These are phyloP conservation scores for Melaleuca quinquenervia DNA, from an alignment of 345 rosid species.

Conservation along the genomic window DNA sequence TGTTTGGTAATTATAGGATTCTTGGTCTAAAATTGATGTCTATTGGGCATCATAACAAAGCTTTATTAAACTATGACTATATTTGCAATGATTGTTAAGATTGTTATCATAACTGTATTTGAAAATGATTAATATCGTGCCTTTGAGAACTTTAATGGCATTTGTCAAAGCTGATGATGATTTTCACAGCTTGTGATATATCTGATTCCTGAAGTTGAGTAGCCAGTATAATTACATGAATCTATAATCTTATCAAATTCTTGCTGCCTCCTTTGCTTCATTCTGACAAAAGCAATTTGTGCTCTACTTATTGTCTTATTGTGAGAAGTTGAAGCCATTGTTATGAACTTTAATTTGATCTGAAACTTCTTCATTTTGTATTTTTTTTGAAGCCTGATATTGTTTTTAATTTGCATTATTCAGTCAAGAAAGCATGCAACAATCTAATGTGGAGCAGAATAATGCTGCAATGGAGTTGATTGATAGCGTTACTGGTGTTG, in stretches of 20 bases:
- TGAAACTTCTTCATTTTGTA: not conserved
- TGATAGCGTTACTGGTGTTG: constrained; percentile 64
- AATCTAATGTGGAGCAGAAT: constrained; percentile 35
- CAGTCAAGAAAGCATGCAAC: constrained; percentile 64
- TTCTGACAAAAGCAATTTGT: not conserved
- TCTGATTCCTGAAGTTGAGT: not conserved
- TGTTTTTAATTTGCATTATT: not conserved
- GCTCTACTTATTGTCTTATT: not conserved
- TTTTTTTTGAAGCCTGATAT: not conserved
- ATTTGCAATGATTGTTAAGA: not conserved
- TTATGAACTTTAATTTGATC: not conserved
- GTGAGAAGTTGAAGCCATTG: not conserved
- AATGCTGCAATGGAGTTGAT: constrained; percentile 87
- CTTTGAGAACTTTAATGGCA: not conserved
- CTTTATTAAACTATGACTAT: not conserved
- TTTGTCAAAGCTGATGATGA: not conserved
- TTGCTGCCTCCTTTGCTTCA: not conserved
- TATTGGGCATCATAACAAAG: not conserved
- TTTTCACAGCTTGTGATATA: not conserved
- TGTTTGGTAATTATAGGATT: not conserved
- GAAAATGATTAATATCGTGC: not conserved
- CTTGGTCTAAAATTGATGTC: not conserved
- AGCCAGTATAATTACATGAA: not conserved
- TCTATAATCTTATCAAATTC: not conserved
- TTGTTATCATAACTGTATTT: not conserved